These are phyloP conservation scores for Coemansia aciculifera DNA, from an alignment of 192 early-diverging fungal species.

Conservation along the genomic window DNA sequence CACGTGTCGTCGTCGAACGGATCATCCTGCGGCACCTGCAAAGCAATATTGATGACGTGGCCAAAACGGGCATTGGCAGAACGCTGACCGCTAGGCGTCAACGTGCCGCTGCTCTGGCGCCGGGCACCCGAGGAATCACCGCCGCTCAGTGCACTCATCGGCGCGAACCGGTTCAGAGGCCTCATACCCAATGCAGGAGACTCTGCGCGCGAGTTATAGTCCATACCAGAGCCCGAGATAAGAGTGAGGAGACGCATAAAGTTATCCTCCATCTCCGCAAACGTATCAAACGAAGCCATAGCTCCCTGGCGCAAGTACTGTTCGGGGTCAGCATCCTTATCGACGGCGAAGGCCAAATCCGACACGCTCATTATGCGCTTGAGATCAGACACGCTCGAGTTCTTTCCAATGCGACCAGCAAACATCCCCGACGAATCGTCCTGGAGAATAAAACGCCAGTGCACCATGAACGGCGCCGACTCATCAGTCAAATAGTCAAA, in stretches of 20 bases:
- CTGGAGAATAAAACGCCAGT: slow-evolving; percentile 77
- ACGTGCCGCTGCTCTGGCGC: slow-evolving; percentile 26
- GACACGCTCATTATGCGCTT: slow-evolving; percentile 77
- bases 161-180: slow-evolving; percentile 28
- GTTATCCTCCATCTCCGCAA: slow-evolving; percentile 69
- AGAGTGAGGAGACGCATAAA: slow-evolving; percentile 62
- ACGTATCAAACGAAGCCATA: slow-evolving; percentile 73
- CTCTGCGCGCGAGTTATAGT: slow-evolving; percentile 46
- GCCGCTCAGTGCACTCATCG: slow-evolving; percentile 49
- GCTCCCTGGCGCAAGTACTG: slow-evolving; percentile 82
- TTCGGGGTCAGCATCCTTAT: slow-evolving; percentile 62
- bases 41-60: slow-evolving; percentile 85
- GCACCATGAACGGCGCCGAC: slow-evolving; percentile 63
- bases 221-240: slow-evolving; percentile 57
- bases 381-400: slow-evolving; percentile 46
- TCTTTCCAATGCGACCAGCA: slow-evolving; percentile 29
- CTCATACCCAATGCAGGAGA: slow-evolving; percentile 48
- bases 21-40: slow-evolving; percentile 63
- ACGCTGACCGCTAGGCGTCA: slow-evolving; percentile 17
- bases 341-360: slow-evolving; percentile 77
- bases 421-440: slow-evolving; percentile 58
- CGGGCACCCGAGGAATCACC: background rate
- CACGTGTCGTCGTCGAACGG: slow-evolving; percentile 70
- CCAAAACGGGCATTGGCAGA: slow-evolving; percentile 52
- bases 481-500: slow-evolving; percentile 72